Base-by-base conservation (phyloP, 768 basidiomycete genomes). In the Cystobasidium tubakii region DNA sequence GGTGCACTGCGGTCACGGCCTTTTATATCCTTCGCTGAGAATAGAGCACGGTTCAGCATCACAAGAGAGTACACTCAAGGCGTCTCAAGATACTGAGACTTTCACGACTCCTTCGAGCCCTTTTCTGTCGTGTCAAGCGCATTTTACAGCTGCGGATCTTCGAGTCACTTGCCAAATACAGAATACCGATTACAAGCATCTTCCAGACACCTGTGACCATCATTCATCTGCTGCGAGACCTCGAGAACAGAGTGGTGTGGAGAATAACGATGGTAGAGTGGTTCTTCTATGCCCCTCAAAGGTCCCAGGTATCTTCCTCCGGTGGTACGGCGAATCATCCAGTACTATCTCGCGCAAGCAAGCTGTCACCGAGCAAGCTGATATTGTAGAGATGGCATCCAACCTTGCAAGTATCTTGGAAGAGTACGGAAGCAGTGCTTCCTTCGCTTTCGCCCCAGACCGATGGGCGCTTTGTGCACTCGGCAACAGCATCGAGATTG, bases 311-410 rank as follows among this genome's bases (percentile, higher is more conserved):
- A 25, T 62, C n/a, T 73, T 62, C 71, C 19, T 73, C 1, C 57
- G 71, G 7, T 62, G 57, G 57, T 73, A 72, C 19, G 67, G 69
- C 9, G 67, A 60, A 25, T 63, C 55, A 25, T 36, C 39, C 29
- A 50, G 60, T n/a, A 39, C 34, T 21, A 27, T 55, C 6, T 39
- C 46, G 1, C 31, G 25, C n/a, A 46, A 71, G 27, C 34, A 27
- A 33, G 44, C 54, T 19, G 46, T 23, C n/a, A 12, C 31, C 1
- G 60, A 62, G n/a, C 31, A 13, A 25, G 25, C 39, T 15, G 3
- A 17, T 21, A 62, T 73, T 10, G 34, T 33, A 3, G 23, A 27
- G 1, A 25, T 39, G 34, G 25, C 55, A 33, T 29, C 60, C 13
- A 10, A 43, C 21, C 25, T 44, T 62, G 23, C 21, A 25, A 27